Base-by-base conservation (phyloP, 352 stramenopile species). In the Pythium rhizo-oryzae region DNA sequence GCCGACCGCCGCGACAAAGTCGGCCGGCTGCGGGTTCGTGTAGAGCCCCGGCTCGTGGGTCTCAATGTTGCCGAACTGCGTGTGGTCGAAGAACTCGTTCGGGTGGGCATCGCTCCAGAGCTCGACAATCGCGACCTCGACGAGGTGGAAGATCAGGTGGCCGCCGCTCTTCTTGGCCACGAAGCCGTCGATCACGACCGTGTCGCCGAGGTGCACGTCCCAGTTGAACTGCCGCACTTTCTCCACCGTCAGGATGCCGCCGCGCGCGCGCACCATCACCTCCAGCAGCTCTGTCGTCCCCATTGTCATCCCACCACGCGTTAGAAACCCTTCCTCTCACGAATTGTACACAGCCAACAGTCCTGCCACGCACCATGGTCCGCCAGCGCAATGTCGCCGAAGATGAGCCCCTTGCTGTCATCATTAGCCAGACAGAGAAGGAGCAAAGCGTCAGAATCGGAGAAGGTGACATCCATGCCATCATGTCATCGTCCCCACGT, bases 181-280 rank as follows among this genome's bases (percentile, higher is more conserved):
- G 21, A 71, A 47, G 9, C 87, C 85, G 2, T 62, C 41, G 13
- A 79, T 74, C 11, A 70, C 81, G 23, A 95, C 78, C 11, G 80
- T 30, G 57, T 93, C 87, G 11, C 87, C 85, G 23, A 94, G 69
- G 61, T 95, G 85, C 64, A 93, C 76, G 58, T 91, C 73, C 85
- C 85, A 94, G 69, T 96, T 90, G 47, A 94, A 87, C 49, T 84
- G 75, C 15, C 81, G 84, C 65, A 94, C 84, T 21, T 78, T 67
- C 11, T 86, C 81, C 43, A 90, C 52, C 35, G 80, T 86, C 50
- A 93, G 78, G 13, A 80, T 70, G 8, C 74, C 84, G 6, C 86
- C 76, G 35, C 79, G 69, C 5, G 81, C 79, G n/a, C 81, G 87
- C 60, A 94, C 86, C 82, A 96, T 96, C 54, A 96, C 74, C 72